Evolutionary conservation across 2,329 filamentous ascomycete genomes (phyloP).

Genomic region (Tolypocladium guangdongense): DNA sequence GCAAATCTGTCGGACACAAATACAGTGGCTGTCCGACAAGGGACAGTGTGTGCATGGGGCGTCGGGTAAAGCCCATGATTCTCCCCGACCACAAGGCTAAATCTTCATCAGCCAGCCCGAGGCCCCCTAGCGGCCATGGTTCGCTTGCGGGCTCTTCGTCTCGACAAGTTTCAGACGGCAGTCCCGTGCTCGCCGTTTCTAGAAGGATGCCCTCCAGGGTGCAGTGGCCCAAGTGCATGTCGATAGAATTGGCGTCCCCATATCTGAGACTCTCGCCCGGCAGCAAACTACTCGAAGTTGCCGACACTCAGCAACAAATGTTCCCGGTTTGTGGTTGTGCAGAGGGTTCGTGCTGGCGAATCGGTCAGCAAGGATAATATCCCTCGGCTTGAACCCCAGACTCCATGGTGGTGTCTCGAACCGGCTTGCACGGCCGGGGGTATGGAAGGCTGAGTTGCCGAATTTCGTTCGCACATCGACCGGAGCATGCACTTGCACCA

Average conservation of each 20-base stretch:
- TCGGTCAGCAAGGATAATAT: not conserved
- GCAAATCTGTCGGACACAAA: not conserved
- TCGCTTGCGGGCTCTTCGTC: not conserved
- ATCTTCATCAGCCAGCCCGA: not conserved
- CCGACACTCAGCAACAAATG: not conserved
- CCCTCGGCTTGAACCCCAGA: not conserved
- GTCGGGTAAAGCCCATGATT: not conserved
- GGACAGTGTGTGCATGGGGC: not conserved
- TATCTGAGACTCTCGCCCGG: not conserved
- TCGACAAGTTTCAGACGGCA: not conserved
- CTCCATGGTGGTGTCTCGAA: not conserved
- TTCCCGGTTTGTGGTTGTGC: not conserved
- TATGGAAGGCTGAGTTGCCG: not conserved
- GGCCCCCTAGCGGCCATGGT: not conserved
- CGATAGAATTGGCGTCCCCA: not conserved
- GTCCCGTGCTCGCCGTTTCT: not conserved
- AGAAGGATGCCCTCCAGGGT: not conserved
- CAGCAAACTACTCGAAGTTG: not conserved
- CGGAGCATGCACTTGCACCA: not conserved
- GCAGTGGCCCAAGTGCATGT: not conserved
- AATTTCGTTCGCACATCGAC: not conserved
- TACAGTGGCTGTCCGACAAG: not conserved
- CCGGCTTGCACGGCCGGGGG: not conserved
- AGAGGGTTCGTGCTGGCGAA: not conserved
- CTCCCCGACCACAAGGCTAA: not conserved